These are phyloP conservation scores for Gregarina niphandrodes DNA, from an alignment of 169 alveolate genomes.

Conservation along the genomic window DNA sequence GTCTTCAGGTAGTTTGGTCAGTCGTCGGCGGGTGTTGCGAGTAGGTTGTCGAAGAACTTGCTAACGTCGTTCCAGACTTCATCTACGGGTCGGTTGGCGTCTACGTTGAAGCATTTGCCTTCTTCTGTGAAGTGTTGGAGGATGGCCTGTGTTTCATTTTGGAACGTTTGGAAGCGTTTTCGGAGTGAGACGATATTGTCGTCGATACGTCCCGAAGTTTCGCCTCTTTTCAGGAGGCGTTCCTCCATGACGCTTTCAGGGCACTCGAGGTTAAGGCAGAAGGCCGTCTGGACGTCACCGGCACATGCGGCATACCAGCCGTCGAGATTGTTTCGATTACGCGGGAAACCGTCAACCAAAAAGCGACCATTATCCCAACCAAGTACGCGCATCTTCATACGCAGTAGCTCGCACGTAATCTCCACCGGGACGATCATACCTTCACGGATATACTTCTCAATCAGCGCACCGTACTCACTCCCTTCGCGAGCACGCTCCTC, in stretches of 20 bases:
- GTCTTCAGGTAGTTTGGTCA: no score
- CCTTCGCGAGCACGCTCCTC: conserved; percentile 37
- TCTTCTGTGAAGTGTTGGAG: conserved; percentile 40
- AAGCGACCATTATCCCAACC: conserved; percentile 47
- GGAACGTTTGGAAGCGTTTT: conserved; percentile 67
- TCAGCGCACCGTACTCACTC: conserved; percentile 44
- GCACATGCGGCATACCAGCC: conserved; percentile 26
- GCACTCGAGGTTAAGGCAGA: conserved; percentile 35
- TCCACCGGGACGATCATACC: conserved; percentile 68
- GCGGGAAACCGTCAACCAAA: conserved; percentile 64
- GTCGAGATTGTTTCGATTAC: conserved; percentile 36
- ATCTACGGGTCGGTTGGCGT: conserved; percentile 9
- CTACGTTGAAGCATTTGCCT: conserved; percentile 17
- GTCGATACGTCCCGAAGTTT: conserved; percentile 73
- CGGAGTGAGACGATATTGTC: conserved; percentile 65
- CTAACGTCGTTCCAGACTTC: conserved; percentile 12
- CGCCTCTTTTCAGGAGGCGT: conserved; percentile 45
- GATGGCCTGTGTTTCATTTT: conserved; percentile 66
- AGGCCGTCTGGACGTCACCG: conserved; percentile 25
- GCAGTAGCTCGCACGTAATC: conserved; percentile 48
- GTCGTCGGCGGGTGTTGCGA: no score
- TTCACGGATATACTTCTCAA: conserved; percentile 40
- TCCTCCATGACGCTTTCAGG: conserved; percentile 40
- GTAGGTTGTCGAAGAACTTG: conserved; percentile 11
- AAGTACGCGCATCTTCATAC: conserved; percentile 43